phyloP scores from a whole-genome alignment of 2,329 filamentous ascomycete genomes.

The Pseudogymnoascus sp. region DNA sequence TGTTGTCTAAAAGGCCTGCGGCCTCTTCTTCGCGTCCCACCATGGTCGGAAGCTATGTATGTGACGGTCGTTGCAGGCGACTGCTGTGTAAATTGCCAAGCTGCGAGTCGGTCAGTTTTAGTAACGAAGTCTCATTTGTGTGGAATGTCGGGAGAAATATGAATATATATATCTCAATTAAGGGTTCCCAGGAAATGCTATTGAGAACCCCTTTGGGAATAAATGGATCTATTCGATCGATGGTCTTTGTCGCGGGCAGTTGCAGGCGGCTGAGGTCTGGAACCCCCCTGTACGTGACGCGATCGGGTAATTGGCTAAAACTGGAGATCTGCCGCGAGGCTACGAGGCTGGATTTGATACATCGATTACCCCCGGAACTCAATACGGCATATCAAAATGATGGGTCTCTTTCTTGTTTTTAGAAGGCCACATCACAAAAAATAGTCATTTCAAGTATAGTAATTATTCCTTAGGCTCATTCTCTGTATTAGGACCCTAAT shows the following conservation, averaged over 20 bases:
- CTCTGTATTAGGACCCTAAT: background rate
- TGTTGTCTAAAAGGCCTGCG: constrained; percentile 21
- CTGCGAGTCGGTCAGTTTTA: background rate
- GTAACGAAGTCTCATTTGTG: background rate
- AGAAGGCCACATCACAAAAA: background rate
- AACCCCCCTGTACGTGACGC: background rate
- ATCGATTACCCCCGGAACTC: background rate
- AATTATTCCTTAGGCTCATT: background rate
- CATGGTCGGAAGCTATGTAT: constrained; percentile 18
- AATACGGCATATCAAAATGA: background rate
- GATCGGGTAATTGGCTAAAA: background rate
- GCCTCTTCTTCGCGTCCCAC: constrained; percentile 26
- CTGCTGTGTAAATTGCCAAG: background rate
- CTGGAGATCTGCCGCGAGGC: background rate
- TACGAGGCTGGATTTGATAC: background rate
- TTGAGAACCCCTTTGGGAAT: constrained; percentile 4
- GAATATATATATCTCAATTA: background rate
- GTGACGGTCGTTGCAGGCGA: background rate
- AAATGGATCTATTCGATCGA: background rate
- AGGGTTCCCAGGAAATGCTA: background rate
- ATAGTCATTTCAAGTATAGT: background rate
- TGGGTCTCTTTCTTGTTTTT: background rate
- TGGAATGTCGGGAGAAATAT: background rate
- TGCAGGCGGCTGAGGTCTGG: background rate
- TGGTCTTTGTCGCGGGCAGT: background rate